Evolutionary conservation across 495 filamentous ascomycete species (phyloP).

Genomic region (Penicillium cosmopolitanum): DNA sequence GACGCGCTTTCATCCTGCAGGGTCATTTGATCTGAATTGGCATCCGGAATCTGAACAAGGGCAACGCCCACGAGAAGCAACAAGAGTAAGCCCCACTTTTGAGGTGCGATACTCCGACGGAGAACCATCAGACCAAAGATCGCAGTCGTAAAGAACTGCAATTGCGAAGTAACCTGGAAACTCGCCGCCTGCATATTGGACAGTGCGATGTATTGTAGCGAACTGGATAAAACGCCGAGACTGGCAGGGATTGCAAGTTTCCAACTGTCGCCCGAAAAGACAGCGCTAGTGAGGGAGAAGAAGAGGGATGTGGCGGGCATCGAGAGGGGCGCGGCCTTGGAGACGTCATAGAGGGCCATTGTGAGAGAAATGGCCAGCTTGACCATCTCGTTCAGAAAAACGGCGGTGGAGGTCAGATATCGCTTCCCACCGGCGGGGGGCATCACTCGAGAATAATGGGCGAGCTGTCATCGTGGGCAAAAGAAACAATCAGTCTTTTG

Average conservation of each 20-base stretch:
- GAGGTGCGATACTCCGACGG: slow-evolving; percentile 64
- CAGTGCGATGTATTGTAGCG: slow-evolving; percentile 87
- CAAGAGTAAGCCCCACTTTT: slow-evolving; percentile 79
- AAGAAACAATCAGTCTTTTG: slow-evolving; percentile 19
- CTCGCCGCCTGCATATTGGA: slow-evolving; percentile 89
- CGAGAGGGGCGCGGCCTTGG: slow-evolving; percentile 69
- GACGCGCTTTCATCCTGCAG: slow-evolving; percentile 53
- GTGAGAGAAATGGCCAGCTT: slow-evolving; percentile 86
- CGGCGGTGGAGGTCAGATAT: slow-evolving; percentile 92
- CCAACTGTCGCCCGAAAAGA: slow-evolving; percentile 95
- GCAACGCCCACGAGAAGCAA: slow-evolving; percentile 83
- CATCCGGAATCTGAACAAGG: slow-evolving; percentile 79
- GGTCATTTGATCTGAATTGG: slow-evolving; percentile 48
- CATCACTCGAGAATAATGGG: slow-evolving; percentile 96
- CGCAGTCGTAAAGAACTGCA: slow-evolving; percentile 90
- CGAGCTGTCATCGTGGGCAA: slow-evolving; percentile 54
- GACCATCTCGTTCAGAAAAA: slow-evolving; percentile 90
- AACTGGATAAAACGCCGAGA: slow-evolving; percentile 89
- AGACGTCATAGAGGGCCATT: slow-evolving; percentile 86
- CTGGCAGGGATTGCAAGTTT: slow-evolving; percentile 89
- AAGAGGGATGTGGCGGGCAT: slow-evolving; percentile 80
- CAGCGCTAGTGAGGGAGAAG: slow-evolving; percentile 72
- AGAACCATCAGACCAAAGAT: slow-evolving; percentile 84
- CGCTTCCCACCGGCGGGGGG: slow-evolving; percentile 76
- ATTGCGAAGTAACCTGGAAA: slow-evolving; percentile 90